These are phyloP conservation scores for Pythium brassicae DNA, from an alignment of 352 stramenopile genomes.

Conservation along the genomic window DNA sequence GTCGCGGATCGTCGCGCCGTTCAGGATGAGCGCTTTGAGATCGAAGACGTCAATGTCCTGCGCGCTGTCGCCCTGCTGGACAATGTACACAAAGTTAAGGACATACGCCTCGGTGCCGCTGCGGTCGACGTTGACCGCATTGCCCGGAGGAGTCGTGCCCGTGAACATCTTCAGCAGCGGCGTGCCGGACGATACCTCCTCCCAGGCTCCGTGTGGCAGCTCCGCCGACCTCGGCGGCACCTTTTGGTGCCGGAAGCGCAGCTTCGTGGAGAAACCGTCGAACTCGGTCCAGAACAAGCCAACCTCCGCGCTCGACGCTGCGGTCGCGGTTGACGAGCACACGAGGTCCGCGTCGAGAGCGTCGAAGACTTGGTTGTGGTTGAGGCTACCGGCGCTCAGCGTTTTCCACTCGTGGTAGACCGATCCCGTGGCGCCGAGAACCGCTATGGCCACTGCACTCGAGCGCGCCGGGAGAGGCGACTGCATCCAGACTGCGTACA, in stretches of 20 bases:
- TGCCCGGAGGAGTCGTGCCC: conserved; percentile 24
- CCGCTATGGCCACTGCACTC: conserved; percentile 9
- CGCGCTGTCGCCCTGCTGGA: conserved; percentile 28
- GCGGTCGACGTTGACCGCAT: conserved; percentile 45
- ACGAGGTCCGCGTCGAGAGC: conserved; percentile 29
- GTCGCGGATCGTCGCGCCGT: conserved; percentile 42
- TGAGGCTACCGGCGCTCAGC: conserved; percentile 20
- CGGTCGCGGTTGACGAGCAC: conserved; percentile 25
- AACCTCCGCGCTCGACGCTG: conserved; percentile 5
- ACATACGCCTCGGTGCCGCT: conserved; percentile 36
- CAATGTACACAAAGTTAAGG: conserved; percentile 51
- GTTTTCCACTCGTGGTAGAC: conserved; percentile 25
- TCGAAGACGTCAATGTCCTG: conserved; percentile 39
- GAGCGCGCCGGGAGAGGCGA: background rate
- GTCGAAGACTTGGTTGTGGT: conserved; percentile 56
- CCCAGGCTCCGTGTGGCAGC: conserved; percentile 15
- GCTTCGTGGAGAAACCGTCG: conserved; percentile 59
- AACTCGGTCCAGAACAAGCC: conserved; percentile 73
- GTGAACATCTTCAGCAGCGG: conserved; percentile 45
- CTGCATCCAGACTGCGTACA: conserved; percentile 16
- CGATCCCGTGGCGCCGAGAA: conserved; percentile 11
- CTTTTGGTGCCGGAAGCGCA: conserved; percentile 46
- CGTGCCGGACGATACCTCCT: conserved; percentile 32
- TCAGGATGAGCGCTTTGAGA: conserved; percentile 34
- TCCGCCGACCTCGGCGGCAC: conserved; percentile 15